Percentiles rank a stretch among this genome's conserved stretches.
phyloP scores from a whole-genome alignment of 495 filamentous ascomycete species.

The Neurospora sp. region DNA sequence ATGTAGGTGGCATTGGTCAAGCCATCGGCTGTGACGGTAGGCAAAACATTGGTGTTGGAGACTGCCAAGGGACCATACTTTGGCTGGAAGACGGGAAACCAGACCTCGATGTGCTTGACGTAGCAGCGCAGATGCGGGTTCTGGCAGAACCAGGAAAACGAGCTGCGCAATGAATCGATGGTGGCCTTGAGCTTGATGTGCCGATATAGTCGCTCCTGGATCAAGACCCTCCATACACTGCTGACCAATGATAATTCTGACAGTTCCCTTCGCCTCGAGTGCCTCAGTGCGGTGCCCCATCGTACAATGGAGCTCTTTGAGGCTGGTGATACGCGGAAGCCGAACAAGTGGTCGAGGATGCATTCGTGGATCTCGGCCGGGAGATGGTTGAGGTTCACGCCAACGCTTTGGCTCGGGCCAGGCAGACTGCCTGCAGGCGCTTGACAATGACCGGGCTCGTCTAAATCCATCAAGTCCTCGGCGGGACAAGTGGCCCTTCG shows the following conservation, averaged over 20 bases:
- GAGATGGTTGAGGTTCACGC: constrained; percentile 41
- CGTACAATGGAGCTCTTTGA: constrained; percentile 43
- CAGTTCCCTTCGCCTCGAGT: constrained; percentile 55
- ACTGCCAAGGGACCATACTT: constrained; percentile 33
- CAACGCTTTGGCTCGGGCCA: constrained; percentile 25
- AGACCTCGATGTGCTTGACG: constrained; percentile 62
- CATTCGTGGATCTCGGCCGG: constrained; percentile 63
- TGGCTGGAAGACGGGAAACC: constrained; percentile 62
- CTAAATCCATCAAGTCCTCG: constrained; percentile 15
- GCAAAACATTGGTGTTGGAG: constrained; percentile 29
- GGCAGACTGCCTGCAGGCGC: constrained; percentile 8
- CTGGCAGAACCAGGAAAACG: constrained; percentile 45
- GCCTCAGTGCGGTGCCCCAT: constrained; percentile 56
- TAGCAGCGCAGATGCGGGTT: constrained; percentile 50
- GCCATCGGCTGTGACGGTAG: constrained; percentile 36
- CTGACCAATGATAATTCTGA: constrained; percentile 56
- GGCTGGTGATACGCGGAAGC: constrained; percentile 48
- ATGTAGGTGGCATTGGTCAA: constrained; percentile 42
- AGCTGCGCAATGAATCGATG: constrained; percentile 42
- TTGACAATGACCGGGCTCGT: constrained; percentile 8
- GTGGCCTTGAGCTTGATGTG: constrained; percentile 69
- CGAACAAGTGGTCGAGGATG: constrained; percentile 59
- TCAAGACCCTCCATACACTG: constrained; percentile 49
- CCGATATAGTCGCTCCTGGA: constrained; percentile 60
- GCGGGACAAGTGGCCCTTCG: constrained; percentile 29